Evolutionary conservation across 352 stramenopile species (phyloP).

Genomic region (Phytophthora pinifolia): DNA sequence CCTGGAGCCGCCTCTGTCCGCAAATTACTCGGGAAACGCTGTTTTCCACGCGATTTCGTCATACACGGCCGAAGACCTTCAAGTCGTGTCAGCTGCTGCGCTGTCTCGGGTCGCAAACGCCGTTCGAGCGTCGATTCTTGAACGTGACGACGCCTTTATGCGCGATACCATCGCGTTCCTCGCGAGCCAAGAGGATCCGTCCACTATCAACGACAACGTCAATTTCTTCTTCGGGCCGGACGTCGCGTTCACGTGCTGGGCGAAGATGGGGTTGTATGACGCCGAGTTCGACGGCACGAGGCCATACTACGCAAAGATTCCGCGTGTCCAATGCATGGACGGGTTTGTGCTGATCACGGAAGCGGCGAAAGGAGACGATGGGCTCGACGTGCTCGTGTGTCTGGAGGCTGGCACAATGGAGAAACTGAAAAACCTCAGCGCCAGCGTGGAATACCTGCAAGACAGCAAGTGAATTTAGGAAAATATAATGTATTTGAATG

Average conservation of each 20-base stretch:
- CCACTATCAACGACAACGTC: conserved; percentile 40
- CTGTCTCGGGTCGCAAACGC: conserved; percentile 29
- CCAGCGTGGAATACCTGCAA: conserved; percentile 14
- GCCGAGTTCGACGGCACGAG: conserved; percentile 40
- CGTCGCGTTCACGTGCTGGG: conserved; percentile 59
- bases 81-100: neutral
- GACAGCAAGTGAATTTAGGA: neutral
- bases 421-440: conserved; percentile 12
- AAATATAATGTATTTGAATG: too few species aligned
- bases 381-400: conserved; percentile 28
- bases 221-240: conserved; percentile 60
- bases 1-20: conserved; percentile 35
- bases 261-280: conserved; percentile 56
- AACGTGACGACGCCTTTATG: conserved; percentile 41
- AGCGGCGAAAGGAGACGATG: conserved; percentile 17
- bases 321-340: conserved; percentile 39
- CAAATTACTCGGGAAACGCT: conserved; percentile 42
- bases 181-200: conserved; percentile 24
- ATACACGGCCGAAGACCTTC: conserved; percentile 11
- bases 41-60: conserved; percentile 42
- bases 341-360: conserved; percentile 54
- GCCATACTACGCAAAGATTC: conserved; percentile 36
- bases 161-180: conserved; percentile 61
- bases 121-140: conserved; percentile 47
- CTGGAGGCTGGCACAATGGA: conserved; percentile 20